phyloP scores from a whole-genome alignment of 805 yeast genomes.

The Wickerhamia fluorescens region DNA sequence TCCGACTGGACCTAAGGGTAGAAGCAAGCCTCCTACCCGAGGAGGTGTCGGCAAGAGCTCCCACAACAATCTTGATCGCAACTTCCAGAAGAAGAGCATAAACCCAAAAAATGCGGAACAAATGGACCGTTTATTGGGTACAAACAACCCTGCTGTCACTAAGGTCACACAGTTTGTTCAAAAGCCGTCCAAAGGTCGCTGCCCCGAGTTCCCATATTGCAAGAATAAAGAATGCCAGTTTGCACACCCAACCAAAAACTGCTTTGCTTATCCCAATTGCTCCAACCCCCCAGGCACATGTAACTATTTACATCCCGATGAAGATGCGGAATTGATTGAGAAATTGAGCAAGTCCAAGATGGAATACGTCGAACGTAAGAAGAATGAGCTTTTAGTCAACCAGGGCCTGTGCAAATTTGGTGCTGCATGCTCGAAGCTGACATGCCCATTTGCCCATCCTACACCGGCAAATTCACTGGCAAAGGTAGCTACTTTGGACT shows the following conservation, averaged over 20 bases:
- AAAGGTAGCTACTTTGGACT: conserved; percentile 55
- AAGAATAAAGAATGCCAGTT: conserved; percentile 59
- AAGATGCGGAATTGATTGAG: conserved; percentile 67
- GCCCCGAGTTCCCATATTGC: conserved; percentile 68
- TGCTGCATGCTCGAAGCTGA: conserved; percentile 61
- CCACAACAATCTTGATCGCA: conserved; percentile 7
- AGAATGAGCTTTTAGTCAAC: conserved; percentile 21
- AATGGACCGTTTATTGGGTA: conserved; percentile 34
- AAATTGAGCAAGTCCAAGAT: conserved; percentile 58
- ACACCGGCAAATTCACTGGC: conserved; percentile 77
- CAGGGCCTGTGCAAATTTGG: conserved; percentile 70
- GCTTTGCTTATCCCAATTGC: conserved; percentile 73
- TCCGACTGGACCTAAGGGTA: conserved; percentile 6
- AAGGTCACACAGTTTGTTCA: conserved; percentile 30
- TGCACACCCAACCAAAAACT: conserved; percentile 74
- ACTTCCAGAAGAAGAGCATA: conserved; percentile 9
- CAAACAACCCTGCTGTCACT: conserved; percentile 19
- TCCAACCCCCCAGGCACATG: conserved; percentile 78
- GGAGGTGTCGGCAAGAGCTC: conserved; percentile 23
- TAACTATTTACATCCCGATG: conserved; percentile 75
- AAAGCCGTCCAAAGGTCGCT: conserved; percentile 54
- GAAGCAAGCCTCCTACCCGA: conserved; percentile 5
- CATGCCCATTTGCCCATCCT: conserved; percentile 89
- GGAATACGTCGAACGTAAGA: conserved; percentile 38
- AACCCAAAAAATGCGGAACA: conserved; percentile 20